Evolutionary conservation across 2,329 filamentous ascomycete species (phyloP), one percentile per base, ranked within the genome.

Genomic region (Diaporthe ampelina): DNA sequence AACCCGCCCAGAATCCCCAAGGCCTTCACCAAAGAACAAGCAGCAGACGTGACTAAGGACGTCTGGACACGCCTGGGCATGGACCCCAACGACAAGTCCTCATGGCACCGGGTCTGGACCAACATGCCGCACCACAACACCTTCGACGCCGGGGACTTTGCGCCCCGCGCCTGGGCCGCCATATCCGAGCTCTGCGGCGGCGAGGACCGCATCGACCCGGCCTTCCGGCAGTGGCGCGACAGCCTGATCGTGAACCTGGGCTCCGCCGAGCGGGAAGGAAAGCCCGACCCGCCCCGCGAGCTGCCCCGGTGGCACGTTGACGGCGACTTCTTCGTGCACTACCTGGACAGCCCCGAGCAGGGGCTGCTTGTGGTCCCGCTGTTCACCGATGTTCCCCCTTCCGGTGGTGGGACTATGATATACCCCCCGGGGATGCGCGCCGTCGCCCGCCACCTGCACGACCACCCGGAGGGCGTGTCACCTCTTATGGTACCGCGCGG

Each of bases 271-370:
- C 84, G 84, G 76, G 88, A 89, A 75, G 87, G 88, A 7, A 85
- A 84, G 67, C 84, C 86, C 11, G 81, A 87, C 4, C 81, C 85
- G 48, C 90, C 90, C 0, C 84, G 87, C 68, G 86, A 90, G 0
- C 83, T 93, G 29, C 79, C 84, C 10, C 85, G 85, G 29, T 94
- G 92, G 92, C 92, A 94, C 81, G 90, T 93, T 24, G 92, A 94
- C 81, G 92, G 92, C 11, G 92, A 94, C 77, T 94, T 93, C 81
- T 94, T 94, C 80, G 86, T 92, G 7, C 92, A 94, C 83, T 94
- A 91, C 77, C 88, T 94, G 48, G 92, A 94, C 79, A 92, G 89
- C 26, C 90, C 90, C 0, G 92, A 94, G 83, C 92, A 94, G 81
- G 92, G 86, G 0, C 82, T 94, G 19, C 85, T 94, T 0, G 91